Base-by-base conservation (phyloP, 2,329 filamentous ascomycete species). In the Microcyclospora pomicola region DNA sequence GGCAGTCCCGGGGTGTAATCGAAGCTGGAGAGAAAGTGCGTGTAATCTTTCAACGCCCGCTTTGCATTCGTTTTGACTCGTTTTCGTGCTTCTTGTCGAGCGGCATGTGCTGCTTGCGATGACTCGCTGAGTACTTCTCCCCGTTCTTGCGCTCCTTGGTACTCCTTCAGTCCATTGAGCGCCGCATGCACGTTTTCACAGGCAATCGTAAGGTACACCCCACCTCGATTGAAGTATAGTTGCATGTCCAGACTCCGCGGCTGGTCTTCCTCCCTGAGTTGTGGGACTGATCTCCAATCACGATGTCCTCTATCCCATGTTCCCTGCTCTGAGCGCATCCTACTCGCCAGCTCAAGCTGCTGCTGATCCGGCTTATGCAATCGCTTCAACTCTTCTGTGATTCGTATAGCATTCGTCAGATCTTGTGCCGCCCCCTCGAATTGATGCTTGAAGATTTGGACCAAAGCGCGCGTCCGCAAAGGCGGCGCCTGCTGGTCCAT, bases 1-100 rank as follows among this genome's bases (percentile, higher is more conserved):
- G 79, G 72, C 31, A 82, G 59, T 35, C 81, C 73, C 0, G 82
- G 81, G 0, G 83, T 82, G 59, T 91, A 91, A 50, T 91, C 80
- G 45, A 91, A 77, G 42, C 77, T 67, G 1, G 75, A 74, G 30
- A 92, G 63, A 53, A 83, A 91, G 15, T 72, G 66, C 49, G 77
- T 65, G 54, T 82, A 86, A 59, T 91, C 83, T 42, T 78, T 72
- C 15, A 91, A 61, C 1, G 83, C 82, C 39, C 77, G 72, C 58
- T 83, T 87, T 3, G 83, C 83, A 58, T 80, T 77, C 1, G 70
- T 68, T 49, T 82, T 82, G 47, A 88, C 78, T 16, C 71, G 61
- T 56, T 81, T 85, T 33, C 80, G 71, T 33, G 72, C 71, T 44
- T 80, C 75, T 15, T 74, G 58, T 38, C 70, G 64, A 37, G 58